Percentiles rank a stretch among this genome's conserved stretches.
Evolutionary conservation across 2,329 filamentous ascomycete species (phyloP).

Genomic region (Trichoderma sp.): DNA sequence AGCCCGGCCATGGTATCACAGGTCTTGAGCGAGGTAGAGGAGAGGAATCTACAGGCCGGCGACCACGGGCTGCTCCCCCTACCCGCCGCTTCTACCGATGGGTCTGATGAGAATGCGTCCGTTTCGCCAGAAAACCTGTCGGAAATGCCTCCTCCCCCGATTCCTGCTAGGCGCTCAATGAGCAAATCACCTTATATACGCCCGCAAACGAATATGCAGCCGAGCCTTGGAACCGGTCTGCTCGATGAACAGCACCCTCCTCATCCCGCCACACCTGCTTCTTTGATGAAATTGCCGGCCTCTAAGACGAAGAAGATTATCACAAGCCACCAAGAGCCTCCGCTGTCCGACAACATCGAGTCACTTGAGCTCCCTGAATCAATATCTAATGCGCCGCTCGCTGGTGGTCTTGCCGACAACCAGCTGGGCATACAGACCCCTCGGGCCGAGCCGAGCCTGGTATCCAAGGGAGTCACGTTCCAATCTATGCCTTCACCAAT

Average conservation of each 20-base stretch:
- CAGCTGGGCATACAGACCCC: conserved; percentile 36
- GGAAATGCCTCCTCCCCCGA: conserved; percentile 65
- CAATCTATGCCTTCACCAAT: conserved; percentile 50
- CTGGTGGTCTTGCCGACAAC: conserved; percentile 37
- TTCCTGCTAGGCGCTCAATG: conserved; percentile 63
- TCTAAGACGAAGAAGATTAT: conserved; percentile 50
- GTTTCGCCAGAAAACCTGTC: conserved; percentile 62
- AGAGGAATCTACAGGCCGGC: conserved; percentile 32
- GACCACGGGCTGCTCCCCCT: conserved; percentile 40
- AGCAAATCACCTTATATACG: conserved; percentile 66
- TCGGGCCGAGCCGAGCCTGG: conserved; percentile 33
- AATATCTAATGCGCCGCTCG: conserved; percentile 33
- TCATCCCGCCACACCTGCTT: conserved; percentile 80
- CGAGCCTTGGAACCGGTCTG: not conserved
- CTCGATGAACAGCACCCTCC: conserved; percentile 34
- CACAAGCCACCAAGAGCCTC: conserved; percentile 39
- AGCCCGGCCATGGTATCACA: conserved; percentile 57
- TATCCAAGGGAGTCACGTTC: conserved; percentile 51
- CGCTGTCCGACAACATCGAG: conserved; percentile 53
- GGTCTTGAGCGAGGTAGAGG: conserved; percentile 52
- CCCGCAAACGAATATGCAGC: conserved; percentile 44
- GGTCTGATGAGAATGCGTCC: conserved; percentile 62
- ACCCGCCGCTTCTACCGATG: conserved; percentile 46
- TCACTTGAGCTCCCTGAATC: conserved; percentile 72
- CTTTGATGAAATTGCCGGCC: conserved; percentile 72